These are phyloP conservation scores for Cryptococcus jaspeensis DNA, from an alignment of 1,284 basidiomycete genomes.

Conservation along the genomic window DNA sequence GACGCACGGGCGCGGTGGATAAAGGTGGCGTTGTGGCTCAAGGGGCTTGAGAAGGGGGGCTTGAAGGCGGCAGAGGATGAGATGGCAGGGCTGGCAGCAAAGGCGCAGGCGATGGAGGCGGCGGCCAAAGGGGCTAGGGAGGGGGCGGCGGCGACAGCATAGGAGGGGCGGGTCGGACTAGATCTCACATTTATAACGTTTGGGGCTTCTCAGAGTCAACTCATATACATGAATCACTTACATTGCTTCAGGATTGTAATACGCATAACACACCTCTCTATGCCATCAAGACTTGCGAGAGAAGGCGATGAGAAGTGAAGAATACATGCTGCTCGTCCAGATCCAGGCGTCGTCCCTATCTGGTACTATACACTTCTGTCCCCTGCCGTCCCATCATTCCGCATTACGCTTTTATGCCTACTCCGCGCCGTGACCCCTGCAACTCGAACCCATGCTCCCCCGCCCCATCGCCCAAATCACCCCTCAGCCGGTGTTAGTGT, in stretches of 20 bases:
- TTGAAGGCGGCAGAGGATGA: slow-evolving; percentile 34
- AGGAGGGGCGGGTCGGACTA: neutral
- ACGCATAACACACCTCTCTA: too few species aligned
- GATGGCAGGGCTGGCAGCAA: slow-evolving; percentile 6
- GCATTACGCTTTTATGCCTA: too few species aligned
- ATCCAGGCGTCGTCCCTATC: neutral
- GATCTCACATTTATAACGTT: neutral
- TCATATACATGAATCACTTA: neutral
- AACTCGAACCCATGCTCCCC: too few species aligned
- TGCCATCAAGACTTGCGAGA: too few species aligned
- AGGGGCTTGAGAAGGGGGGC: slow-evolving; percentile 40
- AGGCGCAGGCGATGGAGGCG: neutral
- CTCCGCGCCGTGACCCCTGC: too few species aligned
- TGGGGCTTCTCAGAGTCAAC: neutral
- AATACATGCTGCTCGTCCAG: neutral
- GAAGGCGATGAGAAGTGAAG: neutral
- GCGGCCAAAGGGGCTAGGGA: neutral
- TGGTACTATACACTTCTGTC: neutral
- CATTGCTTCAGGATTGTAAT: too few species aligned
- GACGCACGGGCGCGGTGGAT: slow-evolving; percentile 65
- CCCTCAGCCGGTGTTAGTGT: too few species aligned
- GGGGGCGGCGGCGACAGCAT: neutral
- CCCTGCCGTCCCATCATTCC: too few species aligned
- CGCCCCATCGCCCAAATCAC: too few species aligned
- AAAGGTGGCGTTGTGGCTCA: slow-evolving; percentile 65